Percentiles rank a stretch among this genome's conserved stretches.
Conservation (phyloP, 345 rosid species). For the Linum trigynum region DNA sequence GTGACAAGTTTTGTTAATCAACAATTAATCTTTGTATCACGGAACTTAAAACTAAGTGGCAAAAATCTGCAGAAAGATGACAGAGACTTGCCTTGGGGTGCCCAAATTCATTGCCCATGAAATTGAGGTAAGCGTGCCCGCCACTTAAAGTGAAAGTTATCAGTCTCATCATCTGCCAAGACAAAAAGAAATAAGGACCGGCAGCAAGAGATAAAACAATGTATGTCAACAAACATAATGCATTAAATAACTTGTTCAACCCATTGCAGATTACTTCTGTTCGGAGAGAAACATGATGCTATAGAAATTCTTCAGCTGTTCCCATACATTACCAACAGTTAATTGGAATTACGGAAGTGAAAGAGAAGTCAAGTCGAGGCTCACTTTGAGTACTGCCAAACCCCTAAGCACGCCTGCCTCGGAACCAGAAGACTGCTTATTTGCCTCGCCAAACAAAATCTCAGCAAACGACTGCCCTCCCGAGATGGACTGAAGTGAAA, state of each 20-base stretch:
- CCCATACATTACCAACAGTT: neutral
- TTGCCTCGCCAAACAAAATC: constrained; percentile 56
- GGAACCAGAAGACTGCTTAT: constrained; percentile 40
- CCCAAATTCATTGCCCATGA: constrained; percentile 98
- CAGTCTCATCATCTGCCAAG: constrained; percentile 75
- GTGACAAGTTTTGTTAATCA: constrained; percentile 22
- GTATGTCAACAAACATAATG: neutral
- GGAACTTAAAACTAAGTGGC: neutral
- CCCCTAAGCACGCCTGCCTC: constrained; percentile 47
- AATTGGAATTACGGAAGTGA: neutral
- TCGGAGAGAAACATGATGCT: too few species aligned
- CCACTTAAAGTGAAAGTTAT: constrained; percentile 63
- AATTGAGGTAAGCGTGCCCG: constrained; percentile 82
- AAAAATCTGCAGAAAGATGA: neutral
- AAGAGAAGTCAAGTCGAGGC: constrained; percentile 8
- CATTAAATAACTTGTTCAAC: neutral
- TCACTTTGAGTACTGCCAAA: constrained; percentile 64
- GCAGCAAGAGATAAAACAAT: constrained; percentile 1
- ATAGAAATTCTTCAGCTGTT: neutral
- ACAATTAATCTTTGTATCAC: constrained; percentile 10
- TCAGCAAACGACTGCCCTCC: constrained; percentile 92
- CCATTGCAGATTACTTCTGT: neutral
- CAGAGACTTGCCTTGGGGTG: constrained; percentile 63
- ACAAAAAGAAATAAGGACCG: constrained; percentile 17
- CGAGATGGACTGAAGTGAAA: constrained; percentile 62